A percentile compares a stretch with the other conserved stretches of the same genome.
These are phyloP conservation scores for Leptographium wingfieldii DNA, from an alignment of 2,329 filamentous ascomycete species.

Conservation along the genomic window DNA sequence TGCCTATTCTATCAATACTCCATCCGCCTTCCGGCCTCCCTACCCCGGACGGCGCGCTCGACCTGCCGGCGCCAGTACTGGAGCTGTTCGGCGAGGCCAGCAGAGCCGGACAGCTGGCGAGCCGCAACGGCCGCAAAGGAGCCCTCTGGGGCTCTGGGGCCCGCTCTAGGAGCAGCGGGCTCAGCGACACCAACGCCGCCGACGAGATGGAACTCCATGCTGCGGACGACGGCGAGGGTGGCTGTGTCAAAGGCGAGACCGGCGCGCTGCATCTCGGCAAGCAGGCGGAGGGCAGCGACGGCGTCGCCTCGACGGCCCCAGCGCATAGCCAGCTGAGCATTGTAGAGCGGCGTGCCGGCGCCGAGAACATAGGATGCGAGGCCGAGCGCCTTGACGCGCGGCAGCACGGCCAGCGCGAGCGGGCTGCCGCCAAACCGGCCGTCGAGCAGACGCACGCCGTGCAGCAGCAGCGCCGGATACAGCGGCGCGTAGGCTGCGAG, in stretches of 20 bases:
- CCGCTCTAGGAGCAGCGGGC: neutral
- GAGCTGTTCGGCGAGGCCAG: neutral
- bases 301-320: conserved; percentile 51
- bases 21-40: neutral
- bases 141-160: neutral
- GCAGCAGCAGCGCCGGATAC: conserved; percentile 48
- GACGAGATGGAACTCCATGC: conserved; percentile 18
- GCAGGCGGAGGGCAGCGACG: conserved; percentile 36
- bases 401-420: conserved; percentile 49
- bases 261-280: conserved; percentile 53
- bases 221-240: conserved; percentile 27
- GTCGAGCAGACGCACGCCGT: conserved; percentile 44
- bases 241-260: conserved; percentile 44
- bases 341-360: conserved; percentile 57
- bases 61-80: neutral
- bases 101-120: neutral
- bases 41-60: neutral
- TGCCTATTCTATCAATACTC: too few species aligned
- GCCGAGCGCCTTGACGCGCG: conserved; percentile 54
- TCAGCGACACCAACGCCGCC: neutral
- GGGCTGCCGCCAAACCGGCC: conserved; percentile 31
- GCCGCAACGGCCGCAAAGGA: neutral
- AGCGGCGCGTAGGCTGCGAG: conserved; percentile 42
- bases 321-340: conserved; percentile 47
- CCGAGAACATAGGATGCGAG: conserved; percentile 60